A percentile compares a stretch with the other conserved stretches of the same genome.
Conservation (phyloP, 768 basidiomycete species). For the Suillus spraguei region DNA sequence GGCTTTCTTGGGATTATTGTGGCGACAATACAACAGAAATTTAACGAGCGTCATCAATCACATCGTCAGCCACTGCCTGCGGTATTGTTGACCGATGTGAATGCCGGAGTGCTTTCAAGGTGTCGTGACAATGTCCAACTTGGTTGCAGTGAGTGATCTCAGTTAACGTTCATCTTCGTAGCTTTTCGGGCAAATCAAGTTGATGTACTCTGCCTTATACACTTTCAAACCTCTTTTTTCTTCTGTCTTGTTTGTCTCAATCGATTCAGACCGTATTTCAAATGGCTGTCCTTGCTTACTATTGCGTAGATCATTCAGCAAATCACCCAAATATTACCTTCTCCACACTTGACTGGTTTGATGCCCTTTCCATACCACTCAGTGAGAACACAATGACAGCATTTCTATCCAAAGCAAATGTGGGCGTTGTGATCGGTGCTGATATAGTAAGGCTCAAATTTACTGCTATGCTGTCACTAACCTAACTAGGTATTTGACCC, state of each 20-base stretch:
- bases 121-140: constrained; percentile 64
- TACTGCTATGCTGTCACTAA: not conserved
- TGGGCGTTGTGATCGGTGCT: constrained; percentile 70
- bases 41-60: constrained; percentile 8
- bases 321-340: constrained; percentile 47
- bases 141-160: constrained; percentile 60
- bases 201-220: not conserved
- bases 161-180: not conserved
- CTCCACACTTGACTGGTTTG: constrained; percentile 65
- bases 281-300: constrained; percentile 1
- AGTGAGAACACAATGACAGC: constrained; percentile 22
- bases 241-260: not conserved
- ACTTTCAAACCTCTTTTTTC: not conserved
- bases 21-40: constrained; percentile 53
- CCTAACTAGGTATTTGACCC: constrained; percentile 67
- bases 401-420: constrained; percentile 43
- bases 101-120: constrained; percentile 60
- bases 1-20: constrained; percentile 75
- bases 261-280: not conserved
- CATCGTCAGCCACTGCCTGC: constrained; percentile 12
- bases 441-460: constrained; percentile 50
- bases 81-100: constrained; percentile 65
- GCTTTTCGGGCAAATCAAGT: not conserved
- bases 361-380: constrained; percentile 45
- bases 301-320: constrained; percentile 53